Evolutionary conservation across 805 yeast genomes (phyloP).

Genomic region (Blastobotrys parvus): DNA sequence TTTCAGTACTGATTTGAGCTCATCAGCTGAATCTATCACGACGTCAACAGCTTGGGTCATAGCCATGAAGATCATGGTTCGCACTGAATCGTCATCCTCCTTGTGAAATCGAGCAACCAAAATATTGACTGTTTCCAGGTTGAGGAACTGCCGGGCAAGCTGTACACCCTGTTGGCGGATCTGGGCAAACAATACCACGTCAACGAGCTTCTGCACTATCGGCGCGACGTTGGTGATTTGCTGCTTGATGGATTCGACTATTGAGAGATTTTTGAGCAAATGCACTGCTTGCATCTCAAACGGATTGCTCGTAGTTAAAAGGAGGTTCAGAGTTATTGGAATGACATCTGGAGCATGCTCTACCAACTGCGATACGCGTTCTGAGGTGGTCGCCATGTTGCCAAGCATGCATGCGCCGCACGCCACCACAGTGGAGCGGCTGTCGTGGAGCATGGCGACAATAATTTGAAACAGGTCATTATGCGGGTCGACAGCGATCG

Average conservation of each 20-base stretch:
- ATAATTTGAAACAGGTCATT: not conserved
- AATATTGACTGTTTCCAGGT: constrained; percentile 1
- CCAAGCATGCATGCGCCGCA: constrained; percentile 7
- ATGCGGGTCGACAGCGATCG: not conserved
- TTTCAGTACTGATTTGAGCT: not conserved
- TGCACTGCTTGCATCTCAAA: constrained; percentile 16
- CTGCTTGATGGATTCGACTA: not conserved
- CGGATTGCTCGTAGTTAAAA: constrained; percentile 3
- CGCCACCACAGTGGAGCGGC: not conserved
- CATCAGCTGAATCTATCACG: not conserved
- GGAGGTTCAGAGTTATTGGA: constrained; percentile 1
- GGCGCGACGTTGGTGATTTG: constrained; percentile 6
- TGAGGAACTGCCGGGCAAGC: constrained; percentile 8
- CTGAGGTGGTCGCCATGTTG: constrained; percentile 7
- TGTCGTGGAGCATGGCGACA: not conserved
- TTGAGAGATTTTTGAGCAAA: constrained; percentile 11
- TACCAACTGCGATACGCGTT: constrained; percentile 2
- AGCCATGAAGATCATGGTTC: not conserved
- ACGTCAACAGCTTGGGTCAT: not conserved
- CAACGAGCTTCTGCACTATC: constrained; percentile 8
- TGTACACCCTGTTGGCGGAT: constrained; percentile 11
- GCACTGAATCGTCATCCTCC: constrained; percentile 10
- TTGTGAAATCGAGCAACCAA: not conserved
- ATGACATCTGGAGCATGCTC: constrained; percentile 2
- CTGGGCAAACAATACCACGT: constrained; percentile 4